phyloP scores from a whole-genome alignment of 2,329 filamentous ascomycete genomes.

The Neurospora sp. region DNA sequence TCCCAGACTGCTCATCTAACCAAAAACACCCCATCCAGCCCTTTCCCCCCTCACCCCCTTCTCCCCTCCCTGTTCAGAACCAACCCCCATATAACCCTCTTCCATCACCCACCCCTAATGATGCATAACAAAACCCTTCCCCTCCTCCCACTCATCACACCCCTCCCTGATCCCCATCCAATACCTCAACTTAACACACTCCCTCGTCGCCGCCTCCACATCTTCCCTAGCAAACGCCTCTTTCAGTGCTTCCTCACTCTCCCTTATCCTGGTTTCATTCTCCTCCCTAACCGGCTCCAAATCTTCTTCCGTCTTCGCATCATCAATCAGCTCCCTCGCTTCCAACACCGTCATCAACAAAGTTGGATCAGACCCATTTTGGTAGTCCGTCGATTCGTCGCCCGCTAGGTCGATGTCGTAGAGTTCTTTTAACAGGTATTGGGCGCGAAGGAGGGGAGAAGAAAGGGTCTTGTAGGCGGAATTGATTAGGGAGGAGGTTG shows the following conservation, averaged over 20 bases:
- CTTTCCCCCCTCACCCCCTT: background rate
- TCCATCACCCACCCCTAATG: conserved; percentile 27
- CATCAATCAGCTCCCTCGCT: conserved; percentile 65
- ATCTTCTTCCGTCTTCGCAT: conserved; percentile 57
- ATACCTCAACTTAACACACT: conserved; percentile 74
- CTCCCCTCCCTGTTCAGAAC: background rate
- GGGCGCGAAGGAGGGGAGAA: conserved; percentile 71
- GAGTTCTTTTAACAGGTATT: conserved; percentile 67
- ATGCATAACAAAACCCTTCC: conserved; percentile 48
- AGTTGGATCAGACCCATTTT: conserved; percentile 43
- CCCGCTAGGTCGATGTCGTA: conserved; percentile 68
- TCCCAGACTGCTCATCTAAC: background rate
- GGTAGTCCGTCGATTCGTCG: conserved; percentile 53
- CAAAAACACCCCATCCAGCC: background rate
- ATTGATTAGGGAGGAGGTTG: conserved; percentile 75
- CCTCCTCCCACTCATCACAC: conserved; percentile 75
- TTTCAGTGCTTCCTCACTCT: no score
- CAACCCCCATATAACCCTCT: background rate
- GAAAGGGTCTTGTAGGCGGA: conserved; percentile 80
- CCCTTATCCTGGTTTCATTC: conserved; percentile 58
- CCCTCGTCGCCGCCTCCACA: conserved; percentile 53
- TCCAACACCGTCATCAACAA: conserved; percentile 75
- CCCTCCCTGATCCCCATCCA: conserved; percentile 83
- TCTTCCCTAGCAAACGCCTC: conserved; percentile 57
- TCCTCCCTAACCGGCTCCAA: conserved; percentile 46